phyloP scores from a whole-genome alignment of 805 yeast species.

The Saccharomycopsis schoenii region DNA sequence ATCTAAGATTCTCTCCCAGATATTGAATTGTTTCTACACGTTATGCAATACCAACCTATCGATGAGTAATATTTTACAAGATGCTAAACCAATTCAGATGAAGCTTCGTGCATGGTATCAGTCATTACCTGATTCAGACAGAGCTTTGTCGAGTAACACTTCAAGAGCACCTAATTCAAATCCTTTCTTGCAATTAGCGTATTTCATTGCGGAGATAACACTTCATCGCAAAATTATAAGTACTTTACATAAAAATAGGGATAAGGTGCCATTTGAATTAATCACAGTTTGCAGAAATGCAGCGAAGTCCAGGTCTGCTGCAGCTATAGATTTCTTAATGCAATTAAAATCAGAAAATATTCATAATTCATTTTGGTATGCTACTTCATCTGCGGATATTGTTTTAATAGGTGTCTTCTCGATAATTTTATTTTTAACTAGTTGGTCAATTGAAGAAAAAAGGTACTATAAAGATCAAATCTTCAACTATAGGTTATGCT shows the following conservation, averaged over 20 bases:
- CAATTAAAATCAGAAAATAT: constrained; percentile 73
- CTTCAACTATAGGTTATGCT: constrained; percentile 64
- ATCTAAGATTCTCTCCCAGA: constrained; percentile 60
- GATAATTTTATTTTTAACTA: constrained; percentile 62
- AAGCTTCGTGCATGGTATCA: constrained; percentile 70
- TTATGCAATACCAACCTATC: constrained; percentile 49
- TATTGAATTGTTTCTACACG: constrained; percentile 62
- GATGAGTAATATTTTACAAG: constrained; percentile 57
- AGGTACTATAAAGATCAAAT: constrained; percentile 56
- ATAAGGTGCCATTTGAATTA: constrained; percentile 39
- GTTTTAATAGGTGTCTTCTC: constrained; percentile 85
- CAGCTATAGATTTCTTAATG: constrained; percentile 71
- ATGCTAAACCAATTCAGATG: constrained; percentile 76
- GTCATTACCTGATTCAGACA: constrained; percentile 37
- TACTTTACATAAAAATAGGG: constrained; percentile 30
- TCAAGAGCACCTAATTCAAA: constrained; percentile 47
- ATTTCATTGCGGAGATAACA: constrained; percentile 83
- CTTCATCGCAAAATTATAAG: constrained; percentile 71
- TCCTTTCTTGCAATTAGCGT: constrained; percentile 73
- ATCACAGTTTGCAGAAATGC: constrained; percentile 70
- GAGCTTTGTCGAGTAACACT: constrained; percentile 29
- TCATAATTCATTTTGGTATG: constrained; percentile 77
- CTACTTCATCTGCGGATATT: constrained; percentile 67
- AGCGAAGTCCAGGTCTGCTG: constrained; percentile 70
- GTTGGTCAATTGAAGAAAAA: constrained; percentile 53